Base-by-base conservation (phyloP, 345 rosid genomes). In the Draba incana region DNA sequence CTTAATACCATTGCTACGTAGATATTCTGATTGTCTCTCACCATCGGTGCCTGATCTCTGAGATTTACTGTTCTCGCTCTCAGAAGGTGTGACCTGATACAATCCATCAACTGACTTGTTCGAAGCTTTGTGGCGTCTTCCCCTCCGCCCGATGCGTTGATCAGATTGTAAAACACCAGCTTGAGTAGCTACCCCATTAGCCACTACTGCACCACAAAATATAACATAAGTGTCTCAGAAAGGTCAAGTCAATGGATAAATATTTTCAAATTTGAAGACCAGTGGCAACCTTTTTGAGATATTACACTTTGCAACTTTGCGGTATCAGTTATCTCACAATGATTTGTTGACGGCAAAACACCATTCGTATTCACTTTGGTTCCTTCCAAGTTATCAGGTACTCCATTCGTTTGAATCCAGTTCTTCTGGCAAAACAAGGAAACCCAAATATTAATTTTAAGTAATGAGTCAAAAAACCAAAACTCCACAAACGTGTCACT, bases 61-160 rank as follows among this genome's bases (percentile, higher is more conserved):
- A 65, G 49, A 75, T 69, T 73, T 85, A 73, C 51, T 64, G 57
- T 75, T 83, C 70, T 85, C 85, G 75, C 74, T 87, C 31, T 77
- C 91, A 10, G 82, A 81, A 46, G 78, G 71, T 70, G 43, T 2
- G 8, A 50, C 76, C 64, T 59, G 83, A 68, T 42, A 71, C 72
- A 79, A 85, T 65, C 79, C 86, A 68, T 87, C 90, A 72, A 46
- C 63, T 74, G 79, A 53, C 80, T 78, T 84, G 73, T 78, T 64
- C 44, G 86, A 81, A 80, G 75, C 82, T 80, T 77, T 94, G 57
- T 85, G 92, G 57, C 95, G 89, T 79, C 96, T 87, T 66, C 85
- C 63, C 76, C 78, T 89, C 84, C 90, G 84, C 80, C 90, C 93
- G 5, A 80, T 37, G 28, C 83, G 74, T 69, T 81, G 74, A 41